Evolutionary conservation across 2,329 filamentous ascomycete species (phyloP), one percentile per base, ranked within the genome.

Genomic region (Pseudogymnoascus sp.): DNA sequence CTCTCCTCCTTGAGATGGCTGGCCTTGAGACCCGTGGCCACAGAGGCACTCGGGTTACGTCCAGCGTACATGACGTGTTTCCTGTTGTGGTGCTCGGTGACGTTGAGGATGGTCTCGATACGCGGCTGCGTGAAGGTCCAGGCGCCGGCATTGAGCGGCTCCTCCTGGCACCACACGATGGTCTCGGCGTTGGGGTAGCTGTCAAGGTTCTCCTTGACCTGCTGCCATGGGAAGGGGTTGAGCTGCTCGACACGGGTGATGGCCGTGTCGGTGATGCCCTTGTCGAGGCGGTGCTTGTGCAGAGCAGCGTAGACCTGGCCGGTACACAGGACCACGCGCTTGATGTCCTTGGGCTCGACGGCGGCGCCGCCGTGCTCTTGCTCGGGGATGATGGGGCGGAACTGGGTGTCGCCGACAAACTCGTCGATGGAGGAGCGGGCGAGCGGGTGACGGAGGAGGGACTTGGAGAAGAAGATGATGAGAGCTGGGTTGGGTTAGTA

Each of bases 31-130:
- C 94, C 94, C 62, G 93, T 96, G 38, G 94, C 94, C 26, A 97
- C 93, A 67, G 89, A 93, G 14, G 94, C 93, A 72, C 91, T 96
- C 38, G 93, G 93, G 78, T 92, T 88, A 71, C 94, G 89, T 69
- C 94, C 94, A 64, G 94, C 94, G 76, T 97, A 99, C 86, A 97
- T 91, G 74, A 97, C 92, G 78, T 96, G 91, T 79, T 96, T 92
- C 74, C 90, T 87, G 78, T 95, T 87, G 80, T 97, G 93, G 78
- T 96, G 82, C 78, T 95, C 78, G 0, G 94, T 97, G 74, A 95
- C 77, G 80, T 97, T 97, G 68, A 99, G 83, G 68, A 99, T 79
- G 7, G 93, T 99, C 85, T 99, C 94, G 67, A 99, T 92, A 73
- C 94, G 89, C 33, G 94, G 94, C 79, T 99, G 94, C n/a, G 88